Conservation (phyloP, 192 early-diverging fungal genomes). For the Coemansia sp. region DNA sequence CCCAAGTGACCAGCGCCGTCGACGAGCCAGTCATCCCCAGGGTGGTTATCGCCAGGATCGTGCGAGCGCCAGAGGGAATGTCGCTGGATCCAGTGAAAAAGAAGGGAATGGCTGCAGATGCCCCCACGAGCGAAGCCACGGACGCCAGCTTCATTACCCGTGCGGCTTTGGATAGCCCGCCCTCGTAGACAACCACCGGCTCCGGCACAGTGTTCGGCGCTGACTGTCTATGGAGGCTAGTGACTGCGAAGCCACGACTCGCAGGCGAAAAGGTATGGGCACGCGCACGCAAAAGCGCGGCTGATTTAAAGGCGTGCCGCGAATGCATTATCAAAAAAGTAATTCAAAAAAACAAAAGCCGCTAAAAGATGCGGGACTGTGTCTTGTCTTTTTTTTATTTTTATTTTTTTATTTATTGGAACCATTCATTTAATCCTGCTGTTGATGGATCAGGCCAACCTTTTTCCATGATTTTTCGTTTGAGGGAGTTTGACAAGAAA, state of each 20-base stretch:
- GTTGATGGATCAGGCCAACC: too few species aligned
- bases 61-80: constrained; percentile 35
- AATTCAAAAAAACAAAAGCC: background rate
- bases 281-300: background rate
- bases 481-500: too few species aligned
- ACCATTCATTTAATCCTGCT: too few species aligned
- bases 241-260: background rate
- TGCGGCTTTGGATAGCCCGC: constrained; percentile 36
- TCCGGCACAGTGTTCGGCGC: background rate
- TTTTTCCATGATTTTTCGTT: too few species aligned
- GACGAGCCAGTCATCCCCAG: constrained; percentile 48
- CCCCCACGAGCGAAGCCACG: constrained; percentile 39
- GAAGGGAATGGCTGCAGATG: constrained; percentile 38
- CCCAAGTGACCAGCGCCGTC: constrained; percentile 37
- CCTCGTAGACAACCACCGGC: constrained; percentile 21
- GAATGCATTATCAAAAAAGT: background rate
- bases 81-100: constrained; percentile 47
- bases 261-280: background rate
- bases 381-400: too few species aligned
- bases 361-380: background rate
- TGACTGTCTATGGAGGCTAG: background rate
- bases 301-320: background rate
- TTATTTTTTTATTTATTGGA: too few species aligned
- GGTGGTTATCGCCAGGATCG: constrained; percentile 37
- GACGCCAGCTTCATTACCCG: constrained; percentile 50